Conservation (phyloP, 2,329 filamentous ascomycete species). For the Penicillium olsonii region DNA sequence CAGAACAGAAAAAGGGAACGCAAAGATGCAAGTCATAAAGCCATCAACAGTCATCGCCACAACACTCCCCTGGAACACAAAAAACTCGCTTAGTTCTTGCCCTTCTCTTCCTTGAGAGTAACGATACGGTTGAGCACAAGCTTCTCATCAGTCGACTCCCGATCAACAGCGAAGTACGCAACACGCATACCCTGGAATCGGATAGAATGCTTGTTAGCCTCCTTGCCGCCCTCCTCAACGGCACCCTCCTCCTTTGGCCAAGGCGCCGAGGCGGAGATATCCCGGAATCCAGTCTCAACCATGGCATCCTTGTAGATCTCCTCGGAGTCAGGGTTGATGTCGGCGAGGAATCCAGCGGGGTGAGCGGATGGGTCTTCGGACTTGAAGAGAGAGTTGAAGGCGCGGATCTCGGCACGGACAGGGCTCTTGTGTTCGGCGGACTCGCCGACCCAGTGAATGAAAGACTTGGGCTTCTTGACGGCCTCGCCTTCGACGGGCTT, state of each 20-base stretch:
- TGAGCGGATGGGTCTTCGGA: constrained; percentile 77
- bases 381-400: constrained; percentile 84
- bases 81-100: constrained; percentile 27
- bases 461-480: constrained; percentile 66
- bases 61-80: background rate
- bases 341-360: constrained; percentile 77
- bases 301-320: constrained; percentile 75
- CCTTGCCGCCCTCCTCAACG: constrained; percentile 39
- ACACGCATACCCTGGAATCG: constrained; percentile 90
- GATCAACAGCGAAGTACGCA: constrained; percentile 66
- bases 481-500: constrained; percentile 67
- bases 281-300: constrained; percentile 80
- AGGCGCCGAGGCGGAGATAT: constrained; percentile 70
- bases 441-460: constrained; percentile 85
- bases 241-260: constrained; percentile 76
- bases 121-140: constrained; percentile 90
- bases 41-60: constrained; percentile 2
- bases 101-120: constrained; percentile 71
- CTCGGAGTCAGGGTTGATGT: constrained; percentile 83
- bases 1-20: background rate
- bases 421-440: constrained; percentile 63
- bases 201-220: constrained; percentile 67
- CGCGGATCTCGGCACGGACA: constrained; percentile 69
- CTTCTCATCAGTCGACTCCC: constrained; percentile 75
- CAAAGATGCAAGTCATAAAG: constrained; percentile 23